Conservation (phyloP, 192 early-diverging fungal genomes). For the Coemansia reversa region DNA sequence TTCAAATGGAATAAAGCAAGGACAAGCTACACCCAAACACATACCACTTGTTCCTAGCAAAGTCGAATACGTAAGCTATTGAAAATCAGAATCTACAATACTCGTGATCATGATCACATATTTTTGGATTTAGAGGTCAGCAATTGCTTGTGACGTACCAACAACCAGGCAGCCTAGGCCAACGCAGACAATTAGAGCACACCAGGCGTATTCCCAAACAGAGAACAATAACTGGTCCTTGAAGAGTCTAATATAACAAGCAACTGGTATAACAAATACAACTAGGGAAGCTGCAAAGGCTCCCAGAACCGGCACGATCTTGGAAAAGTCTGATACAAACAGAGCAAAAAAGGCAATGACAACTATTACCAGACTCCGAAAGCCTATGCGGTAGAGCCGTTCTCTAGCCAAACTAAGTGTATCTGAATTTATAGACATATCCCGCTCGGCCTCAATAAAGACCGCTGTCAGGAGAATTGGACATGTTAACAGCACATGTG, state of each 20-base stretch:
- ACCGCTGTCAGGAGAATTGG: slow-evolving; percentile 78
- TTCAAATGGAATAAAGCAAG: neutral
- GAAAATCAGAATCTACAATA: neutral
- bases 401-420: slow-evolving; percentile 33
- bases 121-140: slow-evolving; percentile 15
- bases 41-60: neutral
- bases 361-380: slow-evolving; percentile 61
- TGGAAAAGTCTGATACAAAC: slow-evolving; percentile 75
- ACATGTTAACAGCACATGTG: slow-evolving; percentile 79
- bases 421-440: slow-evolving; percentile 57
- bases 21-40: neutral
- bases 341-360: slow-evolving; percentile 61
- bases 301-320: slow-evolving; percentile 80
- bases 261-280: slow-evolving; percentile 82
- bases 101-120: neutral
- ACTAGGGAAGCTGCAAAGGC: slow-evolving; percentile 70
- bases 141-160: slow-evolving; percentile 41
- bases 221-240: slow-evolving; percentile 22
- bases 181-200: slow-evolving; percentile 28
- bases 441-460: slow-evolving; percentile 69
- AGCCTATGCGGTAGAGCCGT: slow-evolving; percentile 51
- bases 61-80: slow-evolving; percentile 8
- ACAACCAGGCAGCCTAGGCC: slow-evolving; percentile 46
- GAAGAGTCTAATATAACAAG: slow-evolving; percentile 71
- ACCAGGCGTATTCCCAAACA: slow-evolving; percentile 38